phyloP scores from a whole-genome alignment of 306 rosid genomes.

The Mimosa pudica region DNA sequence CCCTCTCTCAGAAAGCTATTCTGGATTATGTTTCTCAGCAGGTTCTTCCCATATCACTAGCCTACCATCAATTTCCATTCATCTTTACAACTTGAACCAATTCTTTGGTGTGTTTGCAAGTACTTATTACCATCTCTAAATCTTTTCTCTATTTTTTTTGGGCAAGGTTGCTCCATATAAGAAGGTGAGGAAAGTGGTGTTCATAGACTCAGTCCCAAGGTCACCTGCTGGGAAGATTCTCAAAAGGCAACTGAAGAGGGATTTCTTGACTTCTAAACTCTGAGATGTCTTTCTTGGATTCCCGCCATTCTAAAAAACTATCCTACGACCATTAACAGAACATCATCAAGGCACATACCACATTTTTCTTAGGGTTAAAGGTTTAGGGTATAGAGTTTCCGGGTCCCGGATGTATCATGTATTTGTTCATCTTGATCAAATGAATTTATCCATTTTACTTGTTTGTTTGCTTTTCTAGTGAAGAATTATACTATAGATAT shows the following conservation, averaged over 20 bases:
- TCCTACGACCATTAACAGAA: background rate
- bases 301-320: background rate
- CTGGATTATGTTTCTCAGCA: conserved; percentile 66
- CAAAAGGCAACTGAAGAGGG: conserved; percentile 53
- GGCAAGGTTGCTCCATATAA: conserved; percentile 80
- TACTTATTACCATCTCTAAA: conserved; percentile 24
- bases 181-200: conserved; percentile 76
- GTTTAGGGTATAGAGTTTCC: background rate
- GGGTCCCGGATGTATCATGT: background rate
- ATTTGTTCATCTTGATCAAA: background rate
- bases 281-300: conserved; percentile 24
- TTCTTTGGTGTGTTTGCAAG: conserved; percentile 1
- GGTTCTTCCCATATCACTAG: conserved; percentile 41
- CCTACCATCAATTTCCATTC: conserved; percentile 33
- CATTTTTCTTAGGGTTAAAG: background rate
- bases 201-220: conserved; percentile 66
- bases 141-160: conserved; percentile 3
- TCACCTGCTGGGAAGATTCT: conserved; percentile 88
- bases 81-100: conserved; percentile 28
- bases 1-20: conserved; percentile 48
- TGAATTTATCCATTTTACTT: background rate
- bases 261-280: conserved; percentile 52
- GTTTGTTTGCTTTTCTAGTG: too few relatives aligned
- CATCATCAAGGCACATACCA: background rate
- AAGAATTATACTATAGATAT: too few relatives aligned